phyloP scores from a whole-genome alignment of 1,284 basidiomycete genomes.

The Ustilago cynodontis region DNA sequence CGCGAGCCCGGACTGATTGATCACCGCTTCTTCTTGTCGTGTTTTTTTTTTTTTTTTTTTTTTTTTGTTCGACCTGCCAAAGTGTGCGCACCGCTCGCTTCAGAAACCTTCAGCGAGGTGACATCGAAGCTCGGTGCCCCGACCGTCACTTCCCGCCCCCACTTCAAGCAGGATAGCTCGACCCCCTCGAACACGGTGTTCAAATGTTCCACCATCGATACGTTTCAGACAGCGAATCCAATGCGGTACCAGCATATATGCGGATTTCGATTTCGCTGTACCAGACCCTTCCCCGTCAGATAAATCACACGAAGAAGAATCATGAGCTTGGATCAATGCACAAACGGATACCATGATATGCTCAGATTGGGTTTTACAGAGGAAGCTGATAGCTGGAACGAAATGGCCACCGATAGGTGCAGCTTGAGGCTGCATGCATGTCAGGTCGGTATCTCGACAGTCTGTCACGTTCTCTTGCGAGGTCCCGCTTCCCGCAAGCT shows the following conservation, averaged over 20 bases:
- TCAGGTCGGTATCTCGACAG: neutral
- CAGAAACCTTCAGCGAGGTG: neutral
- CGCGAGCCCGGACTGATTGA: neutral
- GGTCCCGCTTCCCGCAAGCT: neutral
- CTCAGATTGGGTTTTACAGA: neutral
- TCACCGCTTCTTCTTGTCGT: neutral
- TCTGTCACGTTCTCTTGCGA: neutral
- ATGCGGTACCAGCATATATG: conserved; percentile 1
- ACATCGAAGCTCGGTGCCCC: conserved; percentile 2
- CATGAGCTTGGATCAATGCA: neutral
- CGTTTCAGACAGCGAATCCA: neutral
- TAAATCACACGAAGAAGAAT: neutral
- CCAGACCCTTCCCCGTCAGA: neutral
- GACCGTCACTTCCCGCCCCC: neutral
- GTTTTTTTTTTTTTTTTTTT: neutral
- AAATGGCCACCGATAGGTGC: neutral
- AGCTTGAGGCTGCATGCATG: neutral
- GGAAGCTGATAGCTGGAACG: neutral
- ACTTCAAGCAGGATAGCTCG: neutral
- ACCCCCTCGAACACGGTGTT: neutral
- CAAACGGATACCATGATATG: neutral
- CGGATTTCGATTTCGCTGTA: neutral
- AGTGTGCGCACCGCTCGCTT: conserved; percentile 1
- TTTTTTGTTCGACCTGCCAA: conserved; percentile 5
- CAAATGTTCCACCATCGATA: neutral